Percentiles rank a stretch among this genome's conserved stretches.
phyloP scores from a whole-genome alignment of 139 green algal species.

The Chlorella sorokiniana region DNA sequence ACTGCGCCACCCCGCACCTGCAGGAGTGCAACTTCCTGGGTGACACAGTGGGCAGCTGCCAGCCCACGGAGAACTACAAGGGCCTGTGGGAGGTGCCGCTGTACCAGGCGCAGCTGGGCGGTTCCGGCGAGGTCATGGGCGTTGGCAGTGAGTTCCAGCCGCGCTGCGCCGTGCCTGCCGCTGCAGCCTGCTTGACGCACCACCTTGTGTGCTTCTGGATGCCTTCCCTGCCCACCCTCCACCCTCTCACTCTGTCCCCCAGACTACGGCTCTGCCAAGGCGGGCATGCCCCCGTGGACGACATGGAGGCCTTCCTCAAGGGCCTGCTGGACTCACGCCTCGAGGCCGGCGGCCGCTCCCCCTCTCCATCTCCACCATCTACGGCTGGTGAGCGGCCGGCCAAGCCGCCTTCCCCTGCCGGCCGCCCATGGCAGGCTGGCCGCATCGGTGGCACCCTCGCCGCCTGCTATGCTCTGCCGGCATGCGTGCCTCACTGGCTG shows the following conservation, averaged over 20 bases:
- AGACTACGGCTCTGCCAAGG: conserved; percentile 23
- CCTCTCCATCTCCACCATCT: conserved; percentile 9
- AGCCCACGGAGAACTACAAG: neutral
- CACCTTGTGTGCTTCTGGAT: neutral
- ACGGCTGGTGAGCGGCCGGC: conserved; percentile 10
- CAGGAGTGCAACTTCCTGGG: conserved; percentile 30
- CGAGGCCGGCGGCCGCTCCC: conserved; percentile 3
- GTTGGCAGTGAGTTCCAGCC: neutral
- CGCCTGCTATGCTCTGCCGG: neutral
- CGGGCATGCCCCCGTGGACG: neutral
- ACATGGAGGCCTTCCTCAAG: conserved; percentile 17
- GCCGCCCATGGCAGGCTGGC: too few species aligned
- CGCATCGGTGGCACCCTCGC: neutral
- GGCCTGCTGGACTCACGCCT: conserved; percentile 14
- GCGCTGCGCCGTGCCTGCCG: too few species aligned
- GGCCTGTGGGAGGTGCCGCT: conserved; percentile 38
- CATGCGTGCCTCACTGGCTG: neutral
- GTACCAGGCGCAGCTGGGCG: conserved; percentile 28
- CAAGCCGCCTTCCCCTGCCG: neutral
- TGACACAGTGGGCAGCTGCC: conserved; percentile 16
- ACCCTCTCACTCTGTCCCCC: neutral
- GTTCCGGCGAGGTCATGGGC: neutral
- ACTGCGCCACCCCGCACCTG: neutral
- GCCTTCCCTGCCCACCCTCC: neutral
- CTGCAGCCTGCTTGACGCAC: neutral